Evolutionary conservation across 2,329 filamentous ascomycete species (phyloP), one percentile per base, ranked within the genome.

Genomic region (Myriosclerotinia curreyana): DNA sequence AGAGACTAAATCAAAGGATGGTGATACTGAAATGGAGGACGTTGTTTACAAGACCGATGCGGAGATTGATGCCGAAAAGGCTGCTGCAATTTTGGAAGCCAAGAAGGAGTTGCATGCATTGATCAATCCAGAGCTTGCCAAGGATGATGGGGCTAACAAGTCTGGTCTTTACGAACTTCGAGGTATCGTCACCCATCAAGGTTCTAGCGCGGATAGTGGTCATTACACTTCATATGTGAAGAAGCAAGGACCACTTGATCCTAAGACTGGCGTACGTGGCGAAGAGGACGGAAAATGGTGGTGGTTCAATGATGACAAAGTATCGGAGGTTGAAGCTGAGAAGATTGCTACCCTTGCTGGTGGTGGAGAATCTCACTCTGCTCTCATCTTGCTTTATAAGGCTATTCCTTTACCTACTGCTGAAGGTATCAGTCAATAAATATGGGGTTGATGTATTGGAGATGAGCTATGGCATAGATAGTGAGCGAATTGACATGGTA

Each of bases 221-320:
- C 95, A 99, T 78, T 99, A 99, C 81, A 99, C 96, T 5, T 89
- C 93, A 0, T 99, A 96, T 75, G 91, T 99, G 71, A 99, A 98
- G 83, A 97, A 99, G 83, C 82, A 88, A 66, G 88, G 85, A 0
- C 79, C 81, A 12, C 79, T 91, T 65, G 90, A 96, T 71, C 82
- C 88, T 20, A 86, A 87, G 73, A 91, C 88, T 25, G 92, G 91
- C 69, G 91, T 92, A 80, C 81, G 86, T 72, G 86, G 85, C 62
- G 86, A 90, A 73, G 92, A 96, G 74, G 92, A 96, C 74, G 92
- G 91, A 70, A 96, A 92, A 73, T 99, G 95, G 95, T 99, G 95
- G 94, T 99, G 95, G 94, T 99, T 99, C 83, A 98, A 99, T 77
- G 95, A 99, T 73, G 94, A 99, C 75, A 96, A 92, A 80, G 95